A percentile compares a stretch with the other conserved stretches of the same genome.
Conservation (phyloP, 345 rosid species). For the Euphorbia pulcherrima region DNA sequence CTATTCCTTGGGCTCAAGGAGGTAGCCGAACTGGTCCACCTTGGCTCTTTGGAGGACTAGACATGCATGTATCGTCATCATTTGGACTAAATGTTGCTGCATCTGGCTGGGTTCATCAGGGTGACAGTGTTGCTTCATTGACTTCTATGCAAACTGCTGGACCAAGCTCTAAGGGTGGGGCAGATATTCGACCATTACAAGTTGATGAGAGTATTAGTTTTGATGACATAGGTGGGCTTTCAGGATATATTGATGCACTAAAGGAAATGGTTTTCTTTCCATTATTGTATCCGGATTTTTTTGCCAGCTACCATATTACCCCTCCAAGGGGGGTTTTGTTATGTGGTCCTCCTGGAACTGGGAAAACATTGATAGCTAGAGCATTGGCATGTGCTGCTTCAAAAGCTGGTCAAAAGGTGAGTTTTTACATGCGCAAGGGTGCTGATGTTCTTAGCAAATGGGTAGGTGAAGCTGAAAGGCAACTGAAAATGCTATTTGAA, state of each 20-base stretch:
- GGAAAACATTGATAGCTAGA: conserved; percentile 97
- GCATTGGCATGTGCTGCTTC: conserved; percentile 99
- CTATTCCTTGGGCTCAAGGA: conserved; percentile 90
- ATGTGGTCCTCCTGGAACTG: conserved; percentile 99
- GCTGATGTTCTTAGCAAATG: conserved; percentile 99
- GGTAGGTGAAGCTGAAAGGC: conserved; percentile 99
- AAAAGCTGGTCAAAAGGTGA: conserved; percentile 99
- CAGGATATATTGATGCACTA: conserved; percentile 84
- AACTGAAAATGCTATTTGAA: conserved; percentile 90
- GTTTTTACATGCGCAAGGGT: conserved; percentile 99
- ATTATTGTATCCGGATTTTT: conserved; percentile 94
- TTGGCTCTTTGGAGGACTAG: conserved; percentile 96
- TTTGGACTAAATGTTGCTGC: conserved; percentile 94
- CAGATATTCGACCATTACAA: conserved; percentile 98
- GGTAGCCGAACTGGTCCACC: conserved; percentile 94
- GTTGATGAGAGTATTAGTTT: conserved; percentile 90
- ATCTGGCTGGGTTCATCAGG: conserved; percentile 99
- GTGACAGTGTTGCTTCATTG: conserved; percentile 68
- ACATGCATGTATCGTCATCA: conserved; percentile 71
- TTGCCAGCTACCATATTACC: conserved; percentile 87
- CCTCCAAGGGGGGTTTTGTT: conserved; percentile 98
- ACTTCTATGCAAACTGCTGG: conserved; percentile 95
- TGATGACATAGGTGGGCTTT: conserved; percentile 96
- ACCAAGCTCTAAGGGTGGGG: conserved; percentile 99
- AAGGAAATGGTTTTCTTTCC: conserved; percentile 99